phyloP scores from a whole-genome alignment of 2,329 filamentous ascomycete genomes.

The Aplosporella prunicola region DNA sequence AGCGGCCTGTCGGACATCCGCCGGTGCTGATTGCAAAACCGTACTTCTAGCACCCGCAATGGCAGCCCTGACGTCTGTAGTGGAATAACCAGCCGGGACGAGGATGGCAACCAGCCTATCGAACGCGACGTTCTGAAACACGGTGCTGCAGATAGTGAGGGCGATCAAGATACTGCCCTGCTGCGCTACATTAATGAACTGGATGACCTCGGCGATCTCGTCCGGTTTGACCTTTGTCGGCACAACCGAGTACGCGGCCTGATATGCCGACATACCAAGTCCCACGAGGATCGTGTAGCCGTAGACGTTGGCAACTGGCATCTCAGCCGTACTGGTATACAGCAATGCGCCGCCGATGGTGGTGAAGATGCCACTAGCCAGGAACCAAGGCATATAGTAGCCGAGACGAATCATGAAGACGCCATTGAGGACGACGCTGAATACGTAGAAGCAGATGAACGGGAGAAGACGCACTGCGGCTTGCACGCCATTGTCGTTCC shows the following conservation, averaged over 20 bases:
- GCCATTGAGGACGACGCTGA: conserved; percentile 30
- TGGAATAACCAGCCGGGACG: conserved; percentile 11
- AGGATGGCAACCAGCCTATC: conserved; percentile 13
- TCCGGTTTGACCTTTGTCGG: background rate
- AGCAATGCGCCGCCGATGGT: conserved; percentile 17
- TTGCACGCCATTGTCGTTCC: background rate
- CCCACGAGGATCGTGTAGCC: background rate
- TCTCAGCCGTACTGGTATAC: conserved; percentile 15
- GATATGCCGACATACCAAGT: background rate
- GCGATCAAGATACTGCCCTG: conserved; percentile 18
- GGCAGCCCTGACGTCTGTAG: conserved; percentile 13
- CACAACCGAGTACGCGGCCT: background rate
- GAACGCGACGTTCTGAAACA: conserved; percentile 22
- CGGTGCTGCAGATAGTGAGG: conserved; percentile 17
- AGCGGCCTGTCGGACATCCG: conserved; percentile 15
- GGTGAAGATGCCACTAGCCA: no score
- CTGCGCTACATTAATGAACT: conserved; percentile 16
- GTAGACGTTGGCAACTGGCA: background rate
- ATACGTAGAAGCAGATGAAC: conserved; percentile 15
- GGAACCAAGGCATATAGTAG: no score
- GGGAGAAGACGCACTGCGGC: conserved; percentile 1
- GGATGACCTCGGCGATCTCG: background rate
- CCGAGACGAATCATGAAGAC: no score
- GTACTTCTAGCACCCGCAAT: conserved; percentile 15
- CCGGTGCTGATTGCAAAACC: conserved; percentile 10